Percentiles rank a stretch among this genome's conserved stretches.
phyloP scores from a whole-genome alignment of 1,284 basidiomycete genomes.

The Stereum hirsutum region DNA sequence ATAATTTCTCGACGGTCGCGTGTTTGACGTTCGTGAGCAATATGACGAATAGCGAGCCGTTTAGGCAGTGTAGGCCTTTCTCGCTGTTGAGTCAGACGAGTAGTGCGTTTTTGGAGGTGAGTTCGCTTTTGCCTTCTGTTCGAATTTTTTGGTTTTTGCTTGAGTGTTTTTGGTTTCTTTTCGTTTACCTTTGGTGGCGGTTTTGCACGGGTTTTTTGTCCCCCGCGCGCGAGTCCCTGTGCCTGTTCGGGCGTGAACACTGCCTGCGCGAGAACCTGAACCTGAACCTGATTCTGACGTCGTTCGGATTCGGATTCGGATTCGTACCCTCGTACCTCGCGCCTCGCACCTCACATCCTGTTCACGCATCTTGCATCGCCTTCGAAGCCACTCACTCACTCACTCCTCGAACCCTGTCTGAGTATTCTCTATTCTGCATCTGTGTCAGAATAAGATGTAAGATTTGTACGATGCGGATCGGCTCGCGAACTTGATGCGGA shows the following conservation, averaged over 20 bases:
- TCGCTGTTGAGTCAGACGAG: slow-evolving; percentile 60
- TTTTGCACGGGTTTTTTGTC: slow-evolving; percentile 1
- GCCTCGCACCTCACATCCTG: too few species aligned
- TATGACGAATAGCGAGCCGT: slow-evolving; percentile 53
- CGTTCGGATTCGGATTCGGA: too few species aligned
- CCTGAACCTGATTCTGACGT: background rate
- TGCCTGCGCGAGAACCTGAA: background rate
- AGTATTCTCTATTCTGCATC: too few species aligned
- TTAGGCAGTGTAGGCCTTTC: slow-evolving; percentile 67
- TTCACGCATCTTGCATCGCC: too few species aligned
- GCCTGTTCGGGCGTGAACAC: background rate
- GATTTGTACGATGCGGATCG: too few species aligned
- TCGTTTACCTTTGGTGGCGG: too few species aligned
- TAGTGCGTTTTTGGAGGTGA: slow-evolving; percentile 44
- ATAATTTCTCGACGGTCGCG: slow-evolving; percentile 50
- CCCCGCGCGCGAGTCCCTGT: background rate
- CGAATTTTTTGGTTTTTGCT: background rate
- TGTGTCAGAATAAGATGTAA: too few species aligned
- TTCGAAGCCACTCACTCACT: too few species aligned
- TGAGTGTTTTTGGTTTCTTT: slow-evolving; percentile 1
- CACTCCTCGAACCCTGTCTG: too few species aligned
- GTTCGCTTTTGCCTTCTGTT: too few species aligned
- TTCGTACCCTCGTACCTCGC: too few species aligned
- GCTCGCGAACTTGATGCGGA: too few species aligned
- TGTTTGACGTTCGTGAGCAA: slow-evolving; percentile 67